A percentile compares a stretch with the other conserved stretches of the same genome.
Conservation (phyloP, 257 asterid species). For the Gynochthodes officinalis region DNA sequence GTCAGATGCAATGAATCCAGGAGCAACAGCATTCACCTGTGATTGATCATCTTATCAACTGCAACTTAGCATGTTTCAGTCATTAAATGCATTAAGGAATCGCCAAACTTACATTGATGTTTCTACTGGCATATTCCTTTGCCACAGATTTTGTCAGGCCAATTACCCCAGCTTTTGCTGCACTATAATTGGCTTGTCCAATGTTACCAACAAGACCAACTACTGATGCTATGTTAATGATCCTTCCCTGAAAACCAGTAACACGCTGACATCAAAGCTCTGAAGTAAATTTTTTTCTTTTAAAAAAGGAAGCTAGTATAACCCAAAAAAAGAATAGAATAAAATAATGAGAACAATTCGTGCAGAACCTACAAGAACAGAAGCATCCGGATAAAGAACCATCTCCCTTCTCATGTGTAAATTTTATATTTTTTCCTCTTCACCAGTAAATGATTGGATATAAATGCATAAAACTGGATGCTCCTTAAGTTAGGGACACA, state of each 20-base stretch:
- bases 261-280: neutral
- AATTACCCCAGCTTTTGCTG: constrained; percentile 97
- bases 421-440: neutral
- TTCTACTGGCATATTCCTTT: constrained; percentile 91
- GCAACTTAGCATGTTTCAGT: constrained; percentile 3
- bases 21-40: constrained; percentile 95
- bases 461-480: neutral
- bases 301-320: neutral
- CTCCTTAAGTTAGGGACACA: neutral
- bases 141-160: constrained; percentile 94
- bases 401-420: neutral
- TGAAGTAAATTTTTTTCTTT: no score
- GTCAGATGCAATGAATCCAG: constrained; percentile 93
- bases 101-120: constrained; percentile 56
- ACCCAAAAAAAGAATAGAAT: neutral
- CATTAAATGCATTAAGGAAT: neutral
- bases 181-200: constrained; percentile 97
- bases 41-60: constrained; percentile 3
- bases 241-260: constrained; percentile 67
- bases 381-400: neutral
- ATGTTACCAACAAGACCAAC: constrained; percentile 94
- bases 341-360: neutral
- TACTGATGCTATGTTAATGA: constrained; percentile 86
- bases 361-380: neutral
- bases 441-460: neutral